phyloP scores from a whole-genome alignment of 352 stramenopile genomes.

The Phytophthora pistaciae region DNA sequence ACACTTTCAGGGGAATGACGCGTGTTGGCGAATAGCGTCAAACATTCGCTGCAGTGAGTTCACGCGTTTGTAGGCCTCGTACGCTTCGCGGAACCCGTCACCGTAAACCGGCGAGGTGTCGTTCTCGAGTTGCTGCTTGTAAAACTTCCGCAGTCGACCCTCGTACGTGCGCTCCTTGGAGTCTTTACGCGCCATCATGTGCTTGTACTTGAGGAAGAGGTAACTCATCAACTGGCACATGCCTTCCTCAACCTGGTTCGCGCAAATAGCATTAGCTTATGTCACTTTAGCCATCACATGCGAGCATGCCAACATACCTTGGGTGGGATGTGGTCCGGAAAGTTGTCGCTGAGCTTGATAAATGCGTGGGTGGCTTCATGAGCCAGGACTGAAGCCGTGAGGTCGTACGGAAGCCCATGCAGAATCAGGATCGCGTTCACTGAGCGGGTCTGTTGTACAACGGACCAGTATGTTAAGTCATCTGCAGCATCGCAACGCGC shows the following conservation, averaged over 20 bases:
- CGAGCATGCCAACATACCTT: constrained; percentile 35
- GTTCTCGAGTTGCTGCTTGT: constrained; percentile 69
- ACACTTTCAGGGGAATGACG: constrained; percentile 46
- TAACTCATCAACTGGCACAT: constrained; percentile 84
- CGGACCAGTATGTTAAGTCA: background rate
- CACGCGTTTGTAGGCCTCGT: constrained; percentile 69
- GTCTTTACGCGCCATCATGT: constrained; percentile 51
- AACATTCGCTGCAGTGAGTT: constrained; percentile 77
- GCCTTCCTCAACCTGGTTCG: constrained; percentile 60
- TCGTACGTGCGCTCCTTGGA: constrained; percentile 52
- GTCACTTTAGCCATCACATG: too few species aligned
- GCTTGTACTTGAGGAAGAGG: constrained; percentile 79
- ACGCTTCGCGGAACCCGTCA: constrained; percentile 69
- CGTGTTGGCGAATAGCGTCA: constrained; percentile 59
- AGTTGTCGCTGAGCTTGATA: constrained; percentile 78
- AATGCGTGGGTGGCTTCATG: constrained; percentile 82
- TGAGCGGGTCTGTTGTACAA: constrained; percentile 52
- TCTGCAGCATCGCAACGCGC: background rate
- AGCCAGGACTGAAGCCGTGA: constrained; percentile 73
- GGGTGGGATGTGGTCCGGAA: constrained; percentile 54
- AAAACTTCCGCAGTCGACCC: constrained; percentile 63
- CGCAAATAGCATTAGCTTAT: too few species aligned
- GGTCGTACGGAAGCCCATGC: constrained; percentile 77
- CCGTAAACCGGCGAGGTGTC: constrained; percentile 72
- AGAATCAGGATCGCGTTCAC: constrained; percentile 81